These are phyloP conservation scores for Rhynchosporium agropyri DNA, from an alignment of 2,329 filamentous ascomycete species.

Conservation along the genomic window DNA sequence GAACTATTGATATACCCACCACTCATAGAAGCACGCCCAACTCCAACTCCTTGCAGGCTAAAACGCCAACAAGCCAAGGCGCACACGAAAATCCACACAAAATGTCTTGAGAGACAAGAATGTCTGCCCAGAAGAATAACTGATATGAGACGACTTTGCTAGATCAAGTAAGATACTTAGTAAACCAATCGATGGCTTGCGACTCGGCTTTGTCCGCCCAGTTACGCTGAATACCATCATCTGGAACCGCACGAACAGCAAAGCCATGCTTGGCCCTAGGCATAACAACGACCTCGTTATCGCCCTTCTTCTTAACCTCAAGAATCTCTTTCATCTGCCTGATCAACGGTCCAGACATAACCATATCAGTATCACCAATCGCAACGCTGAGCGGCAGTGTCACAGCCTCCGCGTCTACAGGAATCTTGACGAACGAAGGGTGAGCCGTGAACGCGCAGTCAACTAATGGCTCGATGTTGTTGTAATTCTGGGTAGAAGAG, in stretches of 20 bases:
- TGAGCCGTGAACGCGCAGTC: slow-evolving; percentile 57
- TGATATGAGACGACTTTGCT: too few relatives aligned
- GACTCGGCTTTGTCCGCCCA: slow-evolving; percentile 44
- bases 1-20: too few relatives aligned
- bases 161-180: slow-evolving; percentile 31
- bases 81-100: too few relatives aligned
- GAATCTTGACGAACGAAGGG: slow-evolving; percentile 52
- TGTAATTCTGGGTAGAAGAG: slow-evolving; percentile 7
- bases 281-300: slow-evolving; percentile 43
- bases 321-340: slow-evolving; percentile 38
- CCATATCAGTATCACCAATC: slow-evolving; percentile 50
- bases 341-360: slow-evolving; percentile 41
- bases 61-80: too few relatives aligned
- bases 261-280: slow-evolving; percentile 48
- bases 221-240: slow-evolving; percentile 42
- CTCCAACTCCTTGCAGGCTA: too few relatives aligned
- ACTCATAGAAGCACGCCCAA: too few relatives aligned
- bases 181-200: slow-evolving; percentile 46
- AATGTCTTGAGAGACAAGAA: too few relatives aligned
- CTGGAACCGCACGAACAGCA: slow-evolving; percentile 43
- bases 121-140: too few relatives aligned
- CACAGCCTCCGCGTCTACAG: slow-evolving; percentile 49
- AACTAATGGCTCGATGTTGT: slow-evolving; percentile 43
- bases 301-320: slow-evolving; percentile 37
- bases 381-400: slow-evolving; percentile 51